A percentile compares a stretch with the other conserved stretches of the same genome.
phyloP scores from a whole-genome alignment of 306 rosid genomes.

The Purshia tridentata region DNA sequence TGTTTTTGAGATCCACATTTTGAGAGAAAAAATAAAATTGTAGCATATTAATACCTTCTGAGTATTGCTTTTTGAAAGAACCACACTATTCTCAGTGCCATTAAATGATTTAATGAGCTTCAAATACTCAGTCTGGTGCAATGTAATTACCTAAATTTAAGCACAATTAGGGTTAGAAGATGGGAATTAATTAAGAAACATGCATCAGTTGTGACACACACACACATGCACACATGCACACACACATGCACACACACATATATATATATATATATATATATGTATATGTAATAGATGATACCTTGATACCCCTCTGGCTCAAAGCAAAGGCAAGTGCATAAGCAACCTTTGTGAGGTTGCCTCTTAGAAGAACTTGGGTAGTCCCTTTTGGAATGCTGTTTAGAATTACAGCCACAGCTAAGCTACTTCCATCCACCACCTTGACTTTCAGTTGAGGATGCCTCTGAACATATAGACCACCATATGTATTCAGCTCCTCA shows the following conservation, averaged over 20 bases:
- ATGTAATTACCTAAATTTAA: slow-evolving; percentile 39
- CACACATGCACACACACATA: no score
- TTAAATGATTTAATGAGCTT: slow-evolving; percentile 38
- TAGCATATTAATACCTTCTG: slow-evolving; percentile 39
- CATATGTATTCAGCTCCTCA: slow-evolving; percentile 59
- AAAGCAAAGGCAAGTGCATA: slow-evolving; percentile 50
- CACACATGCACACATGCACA: no score
- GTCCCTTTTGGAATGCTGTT: slow-evolving; percentile 60
- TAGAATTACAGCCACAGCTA: slow-evolving; percentile 54
- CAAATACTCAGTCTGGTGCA: slow-evolving; percentile 37
- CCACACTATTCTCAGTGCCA: slow-evolving; percentile 27
- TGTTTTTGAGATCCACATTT: no score
- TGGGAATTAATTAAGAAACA: background rate
- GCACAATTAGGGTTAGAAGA: background rate
- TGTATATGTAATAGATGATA: slow-evolving; percentile 6
- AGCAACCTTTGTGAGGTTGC: slow-evolving; percentile 69
- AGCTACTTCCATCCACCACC: slow-evolving; percentile 76
- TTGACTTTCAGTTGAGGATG: slow-evolving; percentile 54
- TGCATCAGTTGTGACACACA: no score
- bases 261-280: no score
- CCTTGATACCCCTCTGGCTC: slow-evolving; percentile 56
- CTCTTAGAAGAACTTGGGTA: slow-evolving; percentile 57
- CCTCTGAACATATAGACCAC: slow-evolving; percentile 46
- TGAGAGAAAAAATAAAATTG: background rate
- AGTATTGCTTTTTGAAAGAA: slow-evolving; percentile 35